phyloP scores from a whole-genome alignment of 2,329 filamentous ascomycete species.

The Paracorniculantispora psalliotae region DNA sequence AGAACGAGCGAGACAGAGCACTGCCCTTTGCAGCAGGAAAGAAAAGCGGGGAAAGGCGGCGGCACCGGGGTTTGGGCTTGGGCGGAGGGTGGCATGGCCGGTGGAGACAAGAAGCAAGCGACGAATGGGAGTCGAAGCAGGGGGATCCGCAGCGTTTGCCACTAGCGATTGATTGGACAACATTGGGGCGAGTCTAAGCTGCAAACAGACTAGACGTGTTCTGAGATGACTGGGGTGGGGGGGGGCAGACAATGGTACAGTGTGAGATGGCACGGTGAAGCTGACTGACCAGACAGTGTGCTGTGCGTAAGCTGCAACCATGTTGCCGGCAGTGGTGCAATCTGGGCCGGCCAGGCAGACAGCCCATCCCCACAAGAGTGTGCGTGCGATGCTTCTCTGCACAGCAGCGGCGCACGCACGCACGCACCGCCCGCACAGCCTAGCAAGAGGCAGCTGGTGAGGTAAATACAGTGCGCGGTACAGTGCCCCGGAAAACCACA shows the following conservation, averaged over 20 bases:
- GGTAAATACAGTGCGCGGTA: neutral
- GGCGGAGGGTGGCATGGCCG: neutral
- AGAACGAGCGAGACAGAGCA: too few relatives aligned
- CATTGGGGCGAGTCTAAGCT: neutral
- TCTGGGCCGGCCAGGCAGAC: neutral
- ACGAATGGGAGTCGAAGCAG: slow-evolving; percentile 5
- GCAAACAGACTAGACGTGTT: neutral
- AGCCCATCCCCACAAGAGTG: neutral
- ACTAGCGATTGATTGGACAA: slow-evolving; percentile 5
- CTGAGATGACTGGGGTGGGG: slow-evolving; percentile 1
- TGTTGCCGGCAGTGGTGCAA: neutral
- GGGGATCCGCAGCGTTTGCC: slow-evolving; percentile 1
- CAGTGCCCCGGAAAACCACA: neutral
- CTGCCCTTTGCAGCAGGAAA: too few relatives aligned
- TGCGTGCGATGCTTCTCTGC: neutral
- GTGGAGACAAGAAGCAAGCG: neutral
- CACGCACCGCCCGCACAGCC: too few relatives aligned
- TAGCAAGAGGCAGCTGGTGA: too few relatives aligned
- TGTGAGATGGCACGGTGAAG: too few relatives aligned
- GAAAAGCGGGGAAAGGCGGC: too few relatives aligned
- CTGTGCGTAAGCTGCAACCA: neutral
- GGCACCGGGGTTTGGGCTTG: slow-evolving; percentile 4
- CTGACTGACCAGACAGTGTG: neutral
- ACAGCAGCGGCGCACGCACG: neutral
- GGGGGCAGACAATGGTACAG: neutral